Conservation (phyloP, 2,329 filamentous ascomycete species). For the Neonectria ditissima region DNA sequence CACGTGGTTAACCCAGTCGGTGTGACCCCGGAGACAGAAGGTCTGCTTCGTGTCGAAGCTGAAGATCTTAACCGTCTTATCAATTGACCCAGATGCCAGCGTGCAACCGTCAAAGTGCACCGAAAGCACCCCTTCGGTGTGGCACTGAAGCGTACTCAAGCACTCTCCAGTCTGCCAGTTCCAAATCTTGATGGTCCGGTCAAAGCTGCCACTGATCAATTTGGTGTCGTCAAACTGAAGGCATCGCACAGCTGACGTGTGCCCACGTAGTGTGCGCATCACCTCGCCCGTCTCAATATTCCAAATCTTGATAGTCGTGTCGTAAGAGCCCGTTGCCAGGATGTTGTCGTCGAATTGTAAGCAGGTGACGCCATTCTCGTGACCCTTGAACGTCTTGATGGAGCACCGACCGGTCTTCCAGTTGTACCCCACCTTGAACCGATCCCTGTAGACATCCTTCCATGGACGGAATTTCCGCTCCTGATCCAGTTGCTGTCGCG, state of each 20-base stretch:
- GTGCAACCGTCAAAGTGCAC: constrained; percentile 89
- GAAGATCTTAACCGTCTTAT: constrained; percentile 91
- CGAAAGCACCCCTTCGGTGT: constrained; percentile 84
- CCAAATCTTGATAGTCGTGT: constrained; percentile 96
- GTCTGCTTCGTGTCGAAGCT: constrained; percentile 88
- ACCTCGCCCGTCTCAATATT: constrained; percentile 89
- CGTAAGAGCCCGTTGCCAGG: constrained; percentile 94
- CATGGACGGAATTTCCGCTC: constrained; percentile 74
- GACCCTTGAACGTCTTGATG: constrained; percentile 84
- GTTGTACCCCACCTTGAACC: constrained; percentile 95
- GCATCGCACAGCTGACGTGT: constrained; percentile 85
- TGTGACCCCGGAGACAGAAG: constrained; percentile 84
- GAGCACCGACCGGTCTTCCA: constrained; percentile 96
- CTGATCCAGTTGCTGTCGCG: constrained; percentile 52
- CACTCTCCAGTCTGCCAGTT: constrained; percentile 95
- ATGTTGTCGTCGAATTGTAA: constrained; percentile 83
- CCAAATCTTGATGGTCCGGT: constrained; percentile 92
- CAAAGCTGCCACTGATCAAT: constrained; percentile 89
- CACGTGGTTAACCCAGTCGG: constrained; percentile 97
- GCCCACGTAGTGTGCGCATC: constrained; percentile 85
- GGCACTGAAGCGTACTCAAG: constrained; percentile 82
- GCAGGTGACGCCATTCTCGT: constrained; percentile 78
- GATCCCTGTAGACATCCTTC: constrained; percentile 97
- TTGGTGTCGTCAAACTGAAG: constrained; percentile 94
- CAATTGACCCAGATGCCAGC: constrained; percentile 89